Conservation (phyloP, 768 basidiomycete genomes). For the Roridomyces roridus region DNA sequence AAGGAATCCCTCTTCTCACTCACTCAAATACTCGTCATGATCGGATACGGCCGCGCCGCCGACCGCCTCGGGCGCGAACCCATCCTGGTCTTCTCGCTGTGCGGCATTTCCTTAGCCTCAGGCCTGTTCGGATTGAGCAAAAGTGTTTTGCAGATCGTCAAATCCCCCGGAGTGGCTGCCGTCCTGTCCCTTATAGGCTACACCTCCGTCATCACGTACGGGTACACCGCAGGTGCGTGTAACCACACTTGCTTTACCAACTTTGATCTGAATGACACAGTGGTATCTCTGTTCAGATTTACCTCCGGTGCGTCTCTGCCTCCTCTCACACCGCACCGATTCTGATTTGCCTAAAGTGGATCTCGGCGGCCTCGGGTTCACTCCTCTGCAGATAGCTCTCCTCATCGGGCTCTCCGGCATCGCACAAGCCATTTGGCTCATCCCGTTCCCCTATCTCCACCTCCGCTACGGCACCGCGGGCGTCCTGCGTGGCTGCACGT, state of each 20-base stretch:
- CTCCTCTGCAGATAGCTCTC: conserved; percentile 10
- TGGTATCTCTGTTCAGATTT: conserved; percentile 9
- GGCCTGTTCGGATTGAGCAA: conserved; percentile 13
- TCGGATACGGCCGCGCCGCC: conserved; percentile 9
- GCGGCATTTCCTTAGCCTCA: no score
- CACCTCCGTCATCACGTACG: conserved; percentile 1
- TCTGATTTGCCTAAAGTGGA: background rate
- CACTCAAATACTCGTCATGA: conserved; percentile 8
- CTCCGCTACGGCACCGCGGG: conserved; percentile 7
- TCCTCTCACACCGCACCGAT: conserved; percentile 4
- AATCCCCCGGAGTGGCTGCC: conserved; percentile 3
- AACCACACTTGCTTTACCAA: background rate
- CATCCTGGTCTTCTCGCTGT: no score
- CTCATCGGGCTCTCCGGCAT: conserved; percentile 8
- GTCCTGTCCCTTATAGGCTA: conserved; percentile 4
- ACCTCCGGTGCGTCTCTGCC: conserved; percentile 1
- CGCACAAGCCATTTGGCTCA: conserved; percentile 11
- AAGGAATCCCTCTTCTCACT: conserved; percentile 10
- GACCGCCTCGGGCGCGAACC: no score
- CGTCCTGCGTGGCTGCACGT: background rate
- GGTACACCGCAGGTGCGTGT: conserved; percentile 1
- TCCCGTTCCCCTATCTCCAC: conserved; percentile 6
- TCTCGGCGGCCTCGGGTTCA: conserved; percentile 8
- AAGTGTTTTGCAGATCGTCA: conserved; percentile 5
- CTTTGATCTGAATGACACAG: background rate